Percentiles rank a stretch among this genome's conserved stretches.
These are phyloP conservation scores for Botrytis cinerea DNA, from an alignment of 2,329 filamentous ascomycete genomes.

Conservation along the genomic window DNA sequence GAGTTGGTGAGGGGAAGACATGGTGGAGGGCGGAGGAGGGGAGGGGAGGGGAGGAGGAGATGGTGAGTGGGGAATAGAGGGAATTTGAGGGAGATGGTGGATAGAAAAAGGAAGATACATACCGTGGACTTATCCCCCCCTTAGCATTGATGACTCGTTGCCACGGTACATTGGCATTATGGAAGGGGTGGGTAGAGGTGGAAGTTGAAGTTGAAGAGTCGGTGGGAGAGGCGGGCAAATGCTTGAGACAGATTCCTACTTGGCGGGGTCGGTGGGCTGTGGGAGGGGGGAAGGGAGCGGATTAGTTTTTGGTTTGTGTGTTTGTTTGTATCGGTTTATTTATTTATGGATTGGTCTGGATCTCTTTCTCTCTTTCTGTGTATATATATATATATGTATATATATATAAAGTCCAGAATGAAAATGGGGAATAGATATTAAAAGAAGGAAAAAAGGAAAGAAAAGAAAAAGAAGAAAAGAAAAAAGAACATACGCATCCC, in stretches of 20 bases:
- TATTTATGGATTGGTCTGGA: too few species aligned
- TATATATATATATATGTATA: too few species aligned
- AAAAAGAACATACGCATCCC: conserved; percentile 63
- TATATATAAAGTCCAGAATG: too few species aligned
- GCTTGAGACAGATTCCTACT: conserved; percentile 87
- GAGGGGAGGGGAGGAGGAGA: neutral
- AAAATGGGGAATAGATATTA: too few species aligned
- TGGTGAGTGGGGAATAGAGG: too few species aligned
- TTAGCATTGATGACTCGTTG: conserved; percentile 89
- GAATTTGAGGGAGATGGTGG: neutral
- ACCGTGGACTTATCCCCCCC: conserved; percentile 85
- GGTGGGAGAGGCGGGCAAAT: conserved; percentile 57
- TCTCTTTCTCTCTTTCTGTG: too few species aligned
- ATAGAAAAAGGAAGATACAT: conserved; percentile 22
- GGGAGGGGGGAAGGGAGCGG: too few species aligned
- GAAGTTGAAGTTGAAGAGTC: neutral
- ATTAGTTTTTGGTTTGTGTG: conserved; percentile 42
- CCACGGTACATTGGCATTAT: conserved; percentile 84
- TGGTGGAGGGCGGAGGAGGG: too few species aligned
- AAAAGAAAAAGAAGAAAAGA: too few species aligned
- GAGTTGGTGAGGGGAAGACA: neutral
- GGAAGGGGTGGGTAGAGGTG: conserved; percentile 44
- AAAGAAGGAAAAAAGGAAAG: neutral
- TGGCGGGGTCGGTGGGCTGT: conserved; percentile 74
- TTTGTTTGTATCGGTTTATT: conserved; percentile 47